Evolutionary conservation across 2,329 filamentous ascomycete genomes (phyloP), one percentile per base, ranked within the genome.

Genomic region (Metarhizium anisopliae): DNA sequence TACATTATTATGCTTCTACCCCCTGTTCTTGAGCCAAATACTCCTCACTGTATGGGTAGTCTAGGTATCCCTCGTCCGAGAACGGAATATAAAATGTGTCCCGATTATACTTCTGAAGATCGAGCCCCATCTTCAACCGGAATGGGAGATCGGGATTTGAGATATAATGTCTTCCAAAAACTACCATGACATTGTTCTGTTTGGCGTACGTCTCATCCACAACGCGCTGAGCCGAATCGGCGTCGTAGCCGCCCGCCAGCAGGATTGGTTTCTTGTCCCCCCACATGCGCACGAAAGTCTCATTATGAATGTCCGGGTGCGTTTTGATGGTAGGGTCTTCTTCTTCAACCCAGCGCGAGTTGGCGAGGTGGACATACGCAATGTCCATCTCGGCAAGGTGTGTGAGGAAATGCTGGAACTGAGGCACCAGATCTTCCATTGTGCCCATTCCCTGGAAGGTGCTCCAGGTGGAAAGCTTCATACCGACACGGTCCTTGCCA

Each of bases 281-380:
- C 53, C 53, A 55, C 18, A 35, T 36, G 10, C 38, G 35, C 35
- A 55, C 25, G 13, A 55, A 51, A 5, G 47, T 32, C 20, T 51
- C 14, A 32, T 42, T 42, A 18, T 42, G 13, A 29, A 50, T 16
- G 14, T 50, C 47, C 36, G 47, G 47, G 38, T 50, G 53, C 16
- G 38, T 47, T 8, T 35, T 45, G 14, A 51, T 42, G 38, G 14
- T 20, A 6, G 53, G 47, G 4, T 51, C 29, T 10, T 51, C 47
- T 25, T 50, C 45, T n/a, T 50, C 47, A 13, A 50, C 40, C 29
- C 81, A 50, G 0, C 82, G 75, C 0, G 81, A 75, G 63, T 88
- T 83, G 7, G 88, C 70, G 0, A 86, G 56, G 64, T 87, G 83
- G 2, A 86, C 64, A 63, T 83, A 88, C 0, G 83, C 77, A 14